Percentiles rank a stretch among this genome's conserved stretches.
phyloP scores from a whole-genome alignment of 1,139 yeast species.

The Lodderomyces oxycetoniae region DNA sequence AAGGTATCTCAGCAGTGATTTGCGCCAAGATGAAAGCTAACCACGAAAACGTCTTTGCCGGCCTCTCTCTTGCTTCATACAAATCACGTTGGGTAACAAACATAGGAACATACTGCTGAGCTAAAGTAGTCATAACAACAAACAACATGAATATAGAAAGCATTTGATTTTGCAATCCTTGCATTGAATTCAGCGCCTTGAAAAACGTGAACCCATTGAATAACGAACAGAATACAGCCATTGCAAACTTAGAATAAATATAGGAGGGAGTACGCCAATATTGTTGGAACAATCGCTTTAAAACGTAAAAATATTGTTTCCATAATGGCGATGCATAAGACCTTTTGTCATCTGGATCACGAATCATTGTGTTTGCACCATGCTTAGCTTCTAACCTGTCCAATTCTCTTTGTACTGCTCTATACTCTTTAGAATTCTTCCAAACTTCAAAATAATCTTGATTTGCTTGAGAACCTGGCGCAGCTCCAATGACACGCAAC shows the following conservation, averaged over 20 bases:
- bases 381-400: constrained; percentile 9
- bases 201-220: constrained; percentile 46
- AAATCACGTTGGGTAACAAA: constrained; percentile 31
- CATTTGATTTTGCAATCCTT: constrained; percentile 47
- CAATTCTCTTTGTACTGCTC: constrained; percentile 22
- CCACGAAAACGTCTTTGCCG: constrained; percentile 29
- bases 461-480: constrained; percentile 32
- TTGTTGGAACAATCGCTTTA: constrained; percentile 26
- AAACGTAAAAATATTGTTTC: constrained; percentile 21
- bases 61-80: constrained; percentile 36
- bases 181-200: constrained; percentile 25
- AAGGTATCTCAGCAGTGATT: constrained; percentile 69
- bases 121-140: constrained; percentile 44
- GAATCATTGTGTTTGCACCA: constrained; percentile 5
- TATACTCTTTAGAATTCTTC: constrained; percentile 27
- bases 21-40: constrained; percentile 49
- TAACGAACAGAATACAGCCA: constrained; percentile 36
- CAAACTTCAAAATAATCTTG: constrained; percentile 34
- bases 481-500: constrained; percentile 48
- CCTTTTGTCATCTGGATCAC: constrained; percentile 18
- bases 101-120: constrained; percentile 46
- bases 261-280: constrained; percentile 46
- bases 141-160: constrained; percentile 53
- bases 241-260: constrained; percentile 36
- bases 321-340: constrained; percentile 22